Percentiles rank a stretch among this genome's conserved stretches.
Conservation (phyloP, 2,329 filamentous ascomycete species). For the Metarhizium brunneum region DNA sequence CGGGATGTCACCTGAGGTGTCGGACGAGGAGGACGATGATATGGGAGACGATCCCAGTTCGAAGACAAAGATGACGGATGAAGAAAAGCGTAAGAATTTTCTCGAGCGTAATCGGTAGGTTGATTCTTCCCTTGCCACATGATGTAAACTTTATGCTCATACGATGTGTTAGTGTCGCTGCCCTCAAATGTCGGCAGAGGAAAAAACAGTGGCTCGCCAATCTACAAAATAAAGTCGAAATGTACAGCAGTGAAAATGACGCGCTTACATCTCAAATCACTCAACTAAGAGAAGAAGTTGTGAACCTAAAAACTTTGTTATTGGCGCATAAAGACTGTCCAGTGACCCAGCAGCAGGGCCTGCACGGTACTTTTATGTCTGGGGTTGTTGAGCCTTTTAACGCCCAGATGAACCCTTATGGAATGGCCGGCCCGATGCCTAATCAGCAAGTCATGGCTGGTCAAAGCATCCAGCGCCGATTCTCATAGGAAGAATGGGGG, state of each 20-base stretch:
- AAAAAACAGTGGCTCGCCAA: conserved; percentile 99
- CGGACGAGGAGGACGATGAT: conserved; percentile 36
- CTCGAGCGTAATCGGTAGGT: conserved; percentile 86
- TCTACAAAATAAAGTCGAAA: conserved; percentile 86
- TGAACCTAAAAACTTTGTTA: conserved; percentile 86
- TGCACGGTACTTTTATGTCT: conserved; percentile 49
- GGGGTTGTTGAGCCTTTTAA: conserved; percentile 46
- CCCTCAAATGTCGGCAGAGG: conserved; percentile 90
- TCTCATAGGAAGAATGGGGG: conserved; percentile 37
- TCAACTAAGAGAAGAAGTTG: conserved; percentile 81
- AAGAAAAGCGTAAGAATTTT: conserved; percentile 98
- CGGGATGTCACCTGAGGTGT: conserved; percentile 37
- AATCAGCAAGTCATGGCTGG: conserved; percentile 43
- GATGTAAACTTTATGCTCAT: conserved; percentile 3
- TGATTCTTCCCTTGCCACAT: background rate
- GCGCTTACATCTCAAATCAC: conserved; percentile 74
- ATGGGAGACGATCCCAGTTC: conserved; percentile 48
- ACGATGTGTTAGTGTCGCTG: conserved; percentile 61
- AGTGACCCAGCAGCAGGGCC: conserved; percentile 71
- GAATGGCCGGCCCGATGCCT: conserved; percentile 43
- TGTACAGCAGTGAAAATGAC: conserved; percentile 89
- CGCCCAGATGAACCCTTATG: conserved; percentile 49
- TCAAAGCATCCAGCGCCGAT: conserved; percentile 45
- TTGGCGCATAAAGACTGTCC: conserved; percentile 95
- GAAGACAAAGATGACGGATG: conserved; percentile 86